Percentiles rank a stretch among this genome's conserved stretches.
Conservation (phyloP, 2,329 filamentous ascomycete species). For the Neodidymelliopsis sp. region DNA sequence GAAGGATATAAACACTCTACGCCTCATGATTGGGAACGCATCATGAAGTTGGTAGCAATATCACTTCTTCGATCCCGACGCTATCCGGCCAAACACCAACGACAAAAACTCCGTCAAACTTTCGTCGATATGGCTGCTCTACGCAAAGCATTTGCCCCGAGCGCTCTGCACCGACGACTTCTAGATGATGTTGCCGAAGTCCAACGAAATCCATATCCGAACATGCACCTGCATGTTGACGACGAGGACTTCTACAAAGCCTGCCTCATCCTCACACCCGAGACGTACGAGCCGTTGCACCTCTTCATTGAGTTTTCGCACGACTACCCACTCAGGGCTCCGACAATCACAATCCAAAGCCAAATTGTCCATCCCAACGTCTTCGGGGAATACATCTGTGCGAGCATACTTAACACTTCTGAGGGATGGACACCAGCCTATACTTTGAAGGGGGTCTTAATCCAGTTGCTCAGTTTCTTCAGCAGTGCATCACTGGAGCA, state of each 20-base stretch:
- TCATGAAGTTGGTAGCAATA: slow-evolving; percentile 4
- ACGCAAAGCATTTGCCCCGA: not conserved
- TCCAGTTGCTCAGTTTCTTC: slow-evolving; percentile 63
- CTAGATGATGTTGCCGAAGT: slow-evolving; percentile 58
- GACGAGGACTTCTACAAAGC: slow-evolving; percentile 48
- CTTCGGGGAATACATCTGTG: slow-evolving; percentile 56
- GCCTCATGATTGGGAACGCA: not conserved
- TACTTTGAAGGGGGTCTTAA: slow-evolving; percentile 59
- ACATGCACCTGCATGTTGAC: slow-evolving; percentile 52
- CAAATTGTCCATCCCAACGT: slow-evolving; percentile 57
- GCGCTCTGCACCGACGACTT: slow-evolving; percentile 17
- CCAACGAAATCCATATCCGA: slow-evolving; percentile 56
- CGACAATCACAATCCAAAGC: slow-evolving; percentile 53
- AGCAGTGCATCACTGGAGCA: slow-evolving; percentile 58
- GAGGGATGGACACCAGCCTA: slow-evolving; percentile 60
- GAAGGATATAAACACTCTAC: not conserved
- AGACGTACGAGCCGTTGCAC: slow-evolving; percentile 52
- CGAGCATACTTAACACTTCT: slow-evolving; percentile 54
- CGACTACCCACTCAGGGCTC: slow-evolving; percentile 53
- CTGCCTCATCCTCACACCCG: slow-evolving; percentile 56
- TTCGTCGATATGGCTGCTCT: not conserved
- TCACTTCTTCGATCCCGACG: slow-evolving; percentile 1
- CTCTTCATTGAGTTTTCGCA: slow-evolving; percentile 50
- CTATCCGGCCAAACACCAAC: too few relatives aligned
- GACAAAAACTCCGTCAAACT: not conserved